Percentiles rank a stretch among this genome's conserved stretches.
These are phyloP conservation scores for Rhizophagus clarus DNA, from an alignment of 192 early-diverging fungal species.

Conservation along the genomic window DNA sequence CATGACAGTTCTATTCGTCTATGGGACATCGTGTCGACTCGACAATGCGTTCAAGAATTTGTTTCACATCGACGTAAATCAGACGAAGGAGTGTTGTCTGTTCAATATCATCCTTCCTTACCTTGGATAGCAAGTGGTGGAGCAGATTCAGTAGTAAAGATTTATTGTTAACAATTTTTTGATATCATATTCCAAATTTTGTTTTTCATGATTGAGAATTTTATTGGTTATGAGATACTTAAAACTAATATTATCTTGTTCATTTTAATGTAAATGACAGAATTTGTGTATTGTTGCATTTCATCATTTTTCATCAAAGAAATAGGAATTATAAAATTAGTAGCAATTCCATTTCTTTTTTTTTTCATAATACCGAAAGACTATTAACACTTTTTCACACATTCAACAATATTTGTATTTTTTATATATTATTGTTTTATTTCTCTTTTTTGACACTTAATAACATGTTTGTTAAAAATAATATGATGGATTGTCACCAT, in stretches of 20 bases:
- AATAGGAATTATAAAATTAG: not conserved
- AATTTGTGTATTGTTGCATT: not conserved
- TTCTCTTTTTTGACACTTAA: not conserved
- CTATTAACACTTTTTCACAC: not conserved
- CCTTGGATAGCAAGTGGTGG: conserved; percentile 60
- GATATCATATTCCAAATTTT: not conserved
- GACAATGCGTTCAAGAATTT: conserved; percentile 73
- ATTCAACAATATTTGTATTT: not conserved
- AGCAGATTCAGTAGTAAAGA: conserved; percentile 61
- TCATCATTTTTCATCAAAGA: not conserved
- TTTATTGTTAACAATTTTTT: conserved; percentile 27
- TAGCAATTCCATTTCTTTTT: not conserved
- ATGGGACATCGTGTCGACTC: conserved; percentile 70
- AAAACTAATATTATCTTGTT: not conserved
- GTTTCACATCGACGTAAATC: conserved; percentile 68
- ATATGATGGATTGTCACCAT: not conserved
- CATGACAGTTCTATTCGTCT: conserved; percentile 78
- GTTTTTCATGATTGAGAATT: not conserved
- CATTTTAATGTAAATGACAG: not conserved
- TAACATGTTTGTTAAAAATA: not conserved
- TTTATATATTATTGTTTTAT: not conserved
- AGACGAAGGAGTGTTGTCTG: conserved; percentile 74
- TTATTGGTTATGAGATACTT: too few relatives aligned
- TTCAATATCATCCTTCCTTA: conserved; percentile 58
- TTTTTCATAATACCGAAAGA: not conserved